These are phyloP conservation scores for Diaporthe capsici DNA, from an alignment of 2,329 filamentous ascomycete genomes.

Conservation along the genomic window DNA sequence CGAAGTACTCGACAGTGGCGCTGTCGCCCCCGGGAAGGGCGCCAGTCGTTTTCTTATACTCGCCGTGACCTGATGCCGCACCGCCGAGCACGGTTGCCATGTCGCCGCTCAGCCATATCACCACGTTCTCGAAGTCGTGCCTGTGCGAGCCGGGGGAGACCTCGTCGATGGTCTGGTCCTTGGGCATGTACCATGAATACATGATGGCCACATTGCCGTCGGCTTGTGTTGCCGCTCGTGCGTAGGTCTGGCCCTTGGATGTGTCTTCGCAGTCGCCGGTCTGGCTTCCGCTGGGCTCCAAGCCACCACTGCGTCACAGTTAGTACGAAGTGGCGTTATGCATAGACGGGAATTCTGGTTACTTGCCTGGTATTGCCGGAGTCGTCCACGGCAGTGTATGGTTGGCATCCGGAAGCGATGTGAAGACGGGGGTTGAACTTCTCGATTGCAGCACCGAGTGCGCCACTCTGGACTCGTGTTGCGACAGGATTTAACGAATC, in stretches of 20 bases:
- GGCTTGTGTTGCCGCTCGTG: constrained; percentile 47
- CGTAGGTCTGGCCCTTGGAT: constrained; percentile 54
- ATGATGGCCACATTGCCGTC: constrained; percentile 52
- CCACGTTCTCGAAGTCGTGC: constrained; percentile 55
- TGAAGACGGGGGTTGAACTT: constrained; percentile 45
- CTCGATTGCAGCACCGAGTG: constrained; percentile 40
- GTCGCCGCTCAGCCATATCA: constrained; percentile 50
- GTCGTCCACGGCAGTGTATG: constrained; percentile 44
- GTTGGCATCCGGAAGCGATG: constrained; percentile 47
- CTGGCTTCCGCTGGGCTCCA: constrained; percentile 49
- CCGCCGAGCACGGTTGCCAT: constrained; percentile 50
- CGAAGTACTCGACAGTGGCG: constrained; percentile 52
- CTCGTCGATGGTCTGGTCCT: constrained; percentile 54
- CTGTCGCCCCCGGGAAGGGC: constrained; percentile 44
- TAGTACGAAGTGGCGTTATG: background rate
- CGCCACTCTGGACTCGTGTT: constrained; percentile 43
- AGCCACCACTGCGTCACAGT: constrained; percentile 49
- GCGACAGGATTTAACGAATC: constrained; percentile 30
- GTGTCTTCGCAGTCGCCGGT: constrained; percentile 49
- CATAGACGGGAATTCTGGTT: background rate
- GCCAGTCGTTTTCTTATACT: constrained; percentile 47
- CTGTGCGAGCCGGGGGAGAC: constrained; percentile 51
- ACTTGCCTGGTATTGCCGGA: constrained; percentile 41
- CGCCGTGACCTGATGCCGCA: constrained; percentile 54
- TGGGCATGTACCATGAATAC: constrained; percentile 61